Evolutionary conservation across 768 basidiomycete genomes (phyloP).

Genomic region (Auricularia heimuer): DNA sequence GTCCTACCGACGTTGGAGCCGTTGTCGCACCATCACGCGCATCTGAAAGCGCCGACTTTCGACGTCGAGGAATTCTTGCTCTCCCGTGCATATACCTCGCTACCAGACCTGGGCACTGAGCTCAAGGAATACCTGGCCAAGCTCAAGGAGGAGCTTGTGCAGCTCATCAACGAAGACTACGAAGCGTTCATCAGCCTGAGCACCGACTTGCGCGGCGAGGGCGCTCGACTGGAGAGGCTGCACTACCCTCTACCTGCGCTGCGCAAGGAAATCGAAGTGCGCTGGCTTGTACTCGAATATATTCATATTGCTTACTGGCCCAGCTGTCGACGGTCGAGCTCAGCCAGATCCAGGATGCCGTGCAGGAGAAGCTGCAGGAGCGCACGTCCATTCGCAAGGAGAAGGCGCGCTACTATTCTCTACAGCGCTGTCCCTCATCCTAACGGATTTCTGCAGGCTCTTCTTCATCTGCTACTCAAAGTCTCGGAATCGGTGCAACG

Average conservation of each 20-base stretch:
- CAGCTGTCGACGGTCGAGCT: constrained; percentile 30
- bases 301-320: constrained; percentile 7
- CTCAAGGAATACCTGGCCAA: constrained; percentile 73
- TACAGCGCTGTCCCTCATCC: background rate
- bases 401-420: constrained; percentile 42
- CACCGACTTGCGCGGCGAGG: constrained; percentile 83
- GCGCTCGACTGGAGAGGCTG: constrained; percentile 55
- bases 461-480: constrained; percentile 80
- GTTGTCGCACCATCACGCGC: constrained; percentile 70
- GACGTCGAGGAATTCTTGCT: constrained; percentile 82
- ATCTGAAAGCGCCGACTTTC: constrained; percentile 59
- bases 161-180: constrained; percentile 95
- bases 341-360: constrained; percentile 55
- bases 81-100: constrained; percentile 72
- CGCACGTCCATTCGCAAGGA: constrained; percentile 74
- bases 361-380: constrained; percentile 68
- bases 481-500: constrained; percentile 87
- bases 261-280: constrained; percentile 56
- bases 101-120: constrained; percentile 81
- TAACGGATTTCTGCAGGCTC: constrained; percentile 37
- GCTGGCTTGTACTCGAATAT: constrained; percentile 18
- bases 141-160: constrained; percentile 88
- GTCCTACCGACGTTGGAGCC: constrained; percentile 37
- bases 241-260: constrained; percentile 58
- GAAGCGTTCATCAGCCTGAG: constrained; percentile 96